Base-by-base conservation (phyloP, 352 stramenopile species). In the Phytophthora europaea region DNA sequence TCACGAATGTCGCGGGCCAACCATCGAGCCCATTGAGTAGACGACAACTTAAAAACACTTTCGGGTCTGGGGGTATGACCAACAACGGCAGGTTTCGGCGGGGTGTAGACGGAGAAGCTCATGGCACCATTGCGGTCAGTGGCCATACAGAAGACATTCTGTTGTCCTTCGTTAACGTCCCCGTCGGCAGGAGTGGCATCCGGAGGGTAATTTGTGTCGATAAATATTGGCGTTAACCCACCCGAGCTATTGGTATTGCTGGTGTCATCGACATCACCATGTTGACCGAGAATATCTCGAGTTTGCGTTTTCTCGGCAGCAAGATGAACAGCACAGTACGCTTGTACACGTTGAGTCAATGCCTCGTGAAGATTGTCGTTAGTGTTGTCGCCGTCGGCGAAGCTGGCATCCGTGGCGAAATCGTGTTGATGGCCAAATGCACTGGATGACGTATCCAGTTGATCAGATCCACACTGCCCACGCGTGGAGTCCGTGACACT, bases 71-170 rank as follows among this genome's bases (percentile, higher is more conserved):
- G 18, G 6, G 28, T 16, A 7, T 33, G 20, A 5, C 12, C 38
- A 36, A 13, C 15, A 26, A 15, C 10, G 18, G 60, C 7, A 8
- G 34, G 6, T 12, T 28, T 31, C n/a, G 43, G n/a, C 0, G 52
- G 52, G 6, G 51, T 20, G 43, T 57, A 56, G 8, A 62, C 31
- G 7, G 38, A 55, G 15, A 51, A 57, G 8, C 22, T 33, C 13
- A 31, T 57, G 16, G 28, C 16, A 6, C 43, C 53, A 28, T 50
- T 20, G 3, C 48, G 26, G 33, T 62, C 38, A 40, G 23, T 50
- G 50, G 52, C 63, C 2, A 61, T 20, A 20, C 28, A 57, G 43
- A 55, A 65, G 4, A 61, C 38, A 15, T 45, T 69, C 33, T 48
- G 51, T 10, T 54, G 38, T 2, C 43, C 52, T 36, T 9, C 26